A percentile compares a stretch with the other conserved stretches of the same genome.
Conservation (phyloP, 2,329 filamentous ascomycete genomes). For the Calycina herbarum region DNA sequence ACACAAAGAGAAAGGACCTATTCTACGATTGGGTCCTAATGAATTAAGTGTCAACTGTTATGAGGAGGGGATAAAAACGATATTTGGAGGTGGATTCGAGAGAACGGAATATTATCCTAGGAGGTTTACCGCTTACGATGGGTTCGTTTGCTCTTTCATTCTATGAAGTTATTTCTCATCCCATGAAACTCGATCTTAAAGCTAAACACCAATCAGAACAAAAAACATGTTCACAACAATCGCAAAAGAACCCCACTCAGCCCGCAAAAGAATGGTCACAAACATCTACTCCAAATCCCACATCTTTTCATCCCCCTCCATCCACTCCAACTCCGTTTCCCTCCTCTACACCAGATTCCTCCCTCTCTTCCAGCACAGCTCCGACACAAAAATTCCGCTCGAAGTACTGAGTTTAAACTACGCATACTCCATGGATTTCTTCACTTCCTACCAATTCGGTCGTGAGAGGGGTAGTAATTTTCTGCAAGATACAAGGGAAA, state of each 20-base stretch:
- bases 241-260: constrained; percentile 62
- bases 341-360: constrained; percentile 64
- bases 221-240: constrained; percentile 73
- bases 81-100: constrained; percentile 74
- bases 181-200: background rate
- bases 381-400: background rate
- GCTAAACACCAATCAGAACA: constrained; percentile 39
- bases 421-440: constrained; percentile 66
- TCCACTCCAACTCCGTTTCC: constrained; percentile 54
- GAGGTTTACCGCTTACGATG: constrained; percentile 51
- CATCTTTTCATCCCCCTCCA: constrained; percentile 60
- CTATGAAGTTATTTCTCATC: background rate
- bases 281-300: constrained; percentile 81
- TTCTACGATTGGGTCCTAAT: constrained; percentile 38
- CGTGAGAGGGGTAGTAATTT: constrained; percentile 62
- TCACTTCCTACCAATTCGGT: constrained; percentile 75
- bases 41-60: constrained; percentile 68
- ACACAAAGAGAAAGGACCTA: constrained; percentile 40
- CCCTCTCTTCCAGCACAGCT: constrained; percentile 42
- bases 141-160: background rate
- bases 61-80: constrained; percentile 61
- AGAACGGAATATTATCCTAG: constrained; percentile 72
- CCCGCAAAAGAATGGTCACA: constrained; percentile 76
- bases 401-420: background rate
- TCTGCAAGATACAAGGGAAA: constrained; percentile 59